A percentile compares a stretch with the other conserved stretches of the same genome.
Conservation (phyloP, 345 rosid species). For the Murraya koenigii region DNA sequence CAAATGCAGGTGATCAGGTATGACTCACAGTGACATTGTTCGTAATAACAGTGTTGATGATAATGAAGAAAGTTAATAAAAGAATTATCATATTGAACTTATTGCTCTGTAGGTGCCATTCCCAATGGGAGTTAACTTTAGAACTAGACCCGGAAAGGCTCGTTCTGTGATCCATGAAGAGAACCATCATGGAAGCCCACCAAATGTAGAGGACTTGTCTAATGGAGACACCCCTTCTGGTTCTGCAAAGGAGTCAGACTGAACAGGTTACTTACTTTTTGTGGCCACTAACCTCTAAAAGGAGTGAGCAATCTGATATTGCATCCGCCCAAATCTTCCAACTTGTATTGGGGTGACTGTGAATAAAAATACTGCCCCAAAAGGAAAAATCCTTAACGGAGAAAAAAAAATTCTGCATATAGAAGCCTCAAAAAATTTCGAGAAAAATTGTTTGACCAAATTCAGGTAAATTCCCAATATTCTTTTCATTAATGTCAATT, state of each 20-base stretch:
- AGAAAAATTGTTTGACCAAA: conserved; percentile 13
- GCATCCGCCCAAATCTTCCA: conserved; percentile 7
- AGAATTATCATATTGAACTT: not conserved
- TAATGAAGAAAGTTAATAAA: not conserved
- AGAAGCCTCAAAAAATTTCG: conserved; percentile 11
- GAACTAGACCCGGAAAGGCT: conserved; percentile 48
- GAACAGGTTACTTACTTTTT: conserved; percentile 18
- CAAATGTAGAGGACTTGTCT: conserved; percentile 32
- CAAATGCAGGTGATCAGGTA: conserved; percentile 79
- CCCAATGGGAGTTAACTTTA: conserved; percentile 54
- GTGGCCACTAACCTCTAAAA: conserved; percentile 29
- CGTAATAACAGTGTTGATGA: not conserved
- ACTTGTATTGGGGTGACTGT: not conserved
- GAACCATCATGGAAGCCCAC: conserved; percentile 27
- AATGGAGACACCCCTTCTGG: conserved; percentile 34
- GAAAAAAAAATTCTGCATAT: not conserved
- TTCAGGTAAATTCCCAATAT: conserved; percentile 9
- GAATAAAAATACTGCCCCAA: not conserved
- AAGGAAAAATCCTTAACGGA: not conserved
- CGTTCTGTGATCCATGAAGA: conserved; percentile 26
- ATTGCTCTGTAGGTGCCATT: conserved; percentile 49
- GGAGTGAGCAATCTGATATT: conserved; percentile 7
- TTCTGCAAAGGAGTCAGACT: conserved; percentile 40
- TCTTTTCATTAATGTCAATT: conserved; percentile 1
- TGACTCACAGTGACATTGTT: not conserved